Evolutionary conservation across 352 stramenopile genomes (phyloP).

Genomic region (Plasmopara muralis): DNA sequence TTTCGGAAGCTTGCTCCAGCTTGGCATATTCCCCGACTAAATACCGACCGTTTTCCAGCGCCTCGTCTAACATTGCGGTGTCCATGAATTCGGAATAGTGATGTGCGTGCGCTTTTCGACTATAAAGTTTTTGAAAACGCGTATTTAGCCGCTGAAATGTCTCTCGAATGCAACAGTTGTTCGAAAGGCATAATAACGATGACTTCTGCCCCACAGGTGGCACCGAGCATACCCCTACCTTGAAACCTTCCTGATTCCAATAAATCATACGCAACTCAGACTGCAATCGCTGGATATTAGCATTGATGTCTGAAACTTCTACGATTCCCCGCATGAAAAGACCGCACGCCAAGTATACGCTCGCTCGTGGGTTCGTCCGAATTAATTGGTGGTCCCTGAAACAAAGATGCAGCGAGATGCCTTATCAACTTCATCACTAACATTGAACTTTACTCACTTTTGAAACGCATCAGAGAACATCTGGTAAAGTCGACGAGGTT

Average conservation of each 20-base stretch:
- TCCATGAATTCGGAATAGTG: slow-evolving; percentile 88
- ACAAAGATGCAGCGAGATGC: slow-evolving; percentile 8
- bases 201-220: slow-evolving; percentile 48
- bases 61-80: slow-evolving; percentile 35
- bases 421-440: not conserved
- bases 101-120: slow-evolving; percentile 73
- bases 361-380: slow-evolving; percentile 53
- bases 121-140: slow-evolving; percentile 80
- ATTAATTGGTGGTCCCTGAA: slow-evolving; percentile 73
- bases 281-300: slow-evolving; percentile 81
- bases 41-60: slow-evolving; percentile 50
- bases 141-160: slow-evolving; percentile 71
- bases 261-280: slow-evolving; percentile 81
- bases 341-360: slow-evolving; percentile 79
- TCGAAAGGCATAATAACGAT: slow-evolving; percentile 78
- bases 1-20: slow-evolving; percentile 35
- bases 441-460: slow-evolving; percentile 24
- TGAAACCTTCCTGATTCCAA: slow-evolving; percentile 91
- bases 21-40: slow-evolving; percentile 62
- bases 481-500: slow-evolving; percentile 48
- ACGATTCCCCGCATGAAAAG: slow-evolving; percentile 82
- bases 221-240: slow-evolving; percentile 71
- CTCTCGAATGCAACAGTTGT: slow-evolving; percentile 83
- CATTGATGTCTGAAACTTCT: slow-evolving; percentile 82
- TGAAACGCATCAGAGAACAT: slow-evolving; percentile 67